A percentile compares a stretch with the other conserved stretches of the same genome.
phyloP scores from a whole-genome alignment of 2,329 filamentous ascomycete genomes.

The Trichoderma sp. region DNA sequence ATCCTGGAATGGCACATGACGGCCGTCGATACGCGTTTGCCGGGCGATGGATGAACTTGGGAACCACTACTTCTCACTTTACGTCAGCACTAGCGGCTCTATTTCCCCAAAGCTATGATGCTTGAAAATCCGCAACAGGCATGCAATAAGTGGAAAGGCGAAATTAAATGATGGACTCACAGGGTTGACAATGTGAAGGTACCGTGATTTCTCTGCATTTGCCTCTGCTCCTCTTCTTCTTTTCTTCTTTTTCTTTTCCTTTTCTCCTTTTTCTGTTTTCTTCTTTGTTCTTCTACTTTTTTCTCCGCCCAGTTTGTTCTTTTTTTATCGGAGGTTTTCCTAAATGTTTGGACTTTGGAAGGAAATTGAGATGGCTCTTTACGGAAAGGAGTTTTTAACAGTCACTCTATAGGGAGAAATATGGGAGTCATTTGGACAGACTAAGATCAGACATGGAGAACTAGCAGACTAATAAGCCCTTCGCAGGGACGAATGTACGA shows the following conservation, averaged over 20 bases:
- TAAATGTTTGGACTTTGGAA: neutral
- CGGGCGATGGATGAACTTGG: neutral
- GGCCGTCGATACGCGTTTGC: neutral
- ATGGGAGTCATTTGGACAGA: neutral
- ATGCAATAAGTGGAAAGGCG: neutral
- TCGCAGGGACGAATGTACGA: slow-evolving; percentile 17
- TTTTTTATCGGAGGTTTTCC: neutral
- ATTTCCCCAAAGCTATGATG: neutral
- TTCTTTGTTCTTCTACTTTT: neutral
- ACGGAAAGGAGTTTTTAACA: neutral
- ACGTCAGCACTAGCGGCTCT: neutral
- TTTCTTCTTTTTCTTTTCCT: neutral
- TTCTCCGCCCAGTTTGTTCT: neutral
- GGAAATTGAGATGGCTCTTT: neutral
- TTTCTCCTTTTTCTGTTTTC: neutral
- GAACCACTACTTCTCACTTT: neutral
- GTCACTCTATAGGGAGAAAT: neutral
- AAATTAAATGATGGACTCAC: neutral
- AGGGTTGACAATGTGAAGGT: neutral
- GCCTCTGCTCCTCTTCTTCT: neutral
- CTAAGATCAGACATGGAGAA: neutral
- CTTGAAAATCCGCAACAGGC: neutral
- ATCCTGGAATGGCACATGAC: neutral
- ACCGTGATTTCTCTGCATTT: neutral
- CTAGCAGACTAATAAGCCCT: slow-evolving; percentile 16